These are phyloP conservation scores for Triticum monococcum DNA, from an alignment of 176 grass and related monocot species.

Conservation along the genomic window DNA sequence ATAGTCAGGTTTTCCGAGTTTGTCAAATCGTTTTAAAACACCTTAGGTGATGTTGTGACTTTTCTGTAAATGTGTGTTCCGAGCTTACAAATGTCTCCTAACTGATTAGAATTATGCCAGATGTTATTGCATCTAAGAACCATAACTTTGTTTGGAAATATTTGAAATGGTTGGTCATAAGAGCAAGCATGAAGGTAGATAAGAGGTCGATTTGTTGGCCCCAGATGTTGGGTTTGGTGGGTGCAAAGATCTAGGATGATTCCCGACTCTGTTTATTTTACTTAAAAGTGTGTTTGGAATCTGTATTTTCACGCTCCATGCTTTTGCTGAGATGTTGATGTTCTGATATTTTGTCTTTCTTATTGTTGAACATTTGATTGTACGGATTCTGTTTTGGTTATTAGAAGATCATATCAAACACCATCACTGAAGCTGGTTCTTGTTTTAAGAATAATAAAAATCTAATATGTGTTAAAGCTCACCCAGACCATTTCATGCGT, in stretches of 20 bases:
- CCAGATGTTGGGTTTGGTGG: slow-evolving; percentile 25
- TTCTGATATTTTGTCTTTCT: slow-evolving; percentile 12
- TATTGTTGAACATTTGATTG: slow-evolving; percentile 1
- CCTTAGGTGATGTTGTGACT: neutral
- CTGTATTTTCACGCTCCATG: neutral
- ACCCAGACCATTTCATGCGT: neutral
- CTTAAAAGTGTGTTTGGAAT: neutral
- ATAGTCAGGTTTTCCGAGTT: neutral
- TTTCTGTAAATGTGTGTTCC: slow-evolving; percentile 15
- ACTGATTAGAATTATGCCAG: neutral
- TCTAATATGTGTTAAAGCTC: neutral
- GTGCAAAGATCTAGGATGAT: slow-evolving; percentile 22
- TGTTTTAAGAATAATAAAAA: neutral
- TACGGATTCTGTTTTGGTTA: neutral
- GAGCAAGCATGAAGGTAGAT: slow-evolving; percentile 6
- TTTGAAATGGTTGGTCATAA: slow-evolving; percentile 27
- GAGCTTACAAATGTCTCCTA: slow-evolving; percentile 7
- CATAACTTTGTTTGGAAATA: neutral
- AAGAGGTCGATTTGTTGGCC: slow-evolving; percentile 22
- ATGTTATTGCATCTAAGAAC: neutral
- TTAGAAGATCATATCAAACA: neutral
- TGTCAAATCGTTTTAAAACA: neutral
- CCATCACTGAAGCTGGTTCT: neutral
- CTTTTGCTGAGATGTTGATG: neutral
- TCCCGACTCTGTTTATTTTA: slow-evolving; percentile 27